Evolutionary conservation across 2,329 filamentous ascomycete genomes (phyloP).

Genomic region (Didymella sp.): DNA sequence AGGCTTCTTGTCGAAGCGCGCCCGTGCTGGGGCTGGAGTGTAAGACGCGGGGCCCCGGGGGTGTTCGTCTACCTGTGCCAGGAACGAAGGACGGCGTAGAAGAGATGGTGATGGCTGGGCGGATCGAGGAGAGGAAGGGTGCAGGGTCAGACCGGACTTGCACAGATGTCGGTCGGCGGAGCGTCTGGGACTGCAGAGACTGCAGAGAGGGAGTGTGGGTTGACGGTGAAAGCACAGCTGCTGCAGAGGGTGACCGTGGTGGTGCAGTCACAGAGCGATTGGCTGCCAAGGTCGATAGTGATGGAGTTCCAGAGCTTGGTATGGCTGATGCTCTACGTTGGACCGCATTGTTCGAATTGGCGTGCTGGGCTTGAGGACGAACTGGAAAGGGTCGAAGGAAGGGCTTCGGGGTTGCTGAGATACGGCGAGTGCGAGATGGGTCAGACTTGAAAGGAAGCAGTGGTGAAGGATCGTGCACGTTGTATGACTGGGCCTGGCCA

Average conservation of each 20-base stretch:
- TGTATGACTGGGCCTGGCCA: constrained; percentile 21
- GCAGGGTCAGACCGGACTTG: constrained; percentile 54
- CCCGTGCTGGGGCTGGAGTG: constrained; percentile 32
- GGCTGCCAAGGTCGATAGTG: constrained; percentile 30
- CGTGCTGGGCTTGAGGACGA: constrained; percentile 41
- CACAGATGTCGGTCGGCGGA: constrained; percentile 54
- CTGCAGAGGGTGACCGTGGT: constrained; percentile 23
- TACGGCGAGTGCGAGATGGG: constrained; percentile 30
- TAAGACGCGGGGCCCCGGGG: constrained; percentile 19
- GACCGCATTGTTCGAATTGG: constrained; percentile 34
- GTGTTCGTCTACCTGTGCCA: constrained; percentile 29
- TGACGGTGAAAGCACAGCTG: constrained; percentile 22
- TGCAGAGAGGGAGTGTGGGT: constrained; percentile 21
- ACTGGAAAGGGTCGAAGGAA: constrained; percentile 48
- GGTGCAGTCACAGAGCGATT: constrained; percentile 46
- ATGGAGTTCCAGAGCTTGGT: constrained; percentile 29
- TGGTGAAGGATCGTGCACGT: constrained; percentile 5
- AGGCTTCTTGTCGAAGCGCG: constrained; percentile 37
- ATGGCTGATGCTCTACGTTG: constrained; percentile 43
- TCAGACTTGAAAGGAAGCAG: constrained; percentile 20
- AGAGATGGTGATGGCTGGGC: constrained; percentile 40
- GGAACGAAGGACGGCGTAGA: constrained; percentile 44
- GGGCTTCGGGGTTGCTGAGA: constrained; percentile 45
- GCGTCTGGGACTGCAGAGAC: constrained; percentile 26
- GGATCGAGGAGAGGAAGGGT: constrained; percentile 52